Evolutionary conservation across 2,329 filamentous ascomycete genomes (phyloP).

Genomic region (Emergomyces orientalis): DNA sequence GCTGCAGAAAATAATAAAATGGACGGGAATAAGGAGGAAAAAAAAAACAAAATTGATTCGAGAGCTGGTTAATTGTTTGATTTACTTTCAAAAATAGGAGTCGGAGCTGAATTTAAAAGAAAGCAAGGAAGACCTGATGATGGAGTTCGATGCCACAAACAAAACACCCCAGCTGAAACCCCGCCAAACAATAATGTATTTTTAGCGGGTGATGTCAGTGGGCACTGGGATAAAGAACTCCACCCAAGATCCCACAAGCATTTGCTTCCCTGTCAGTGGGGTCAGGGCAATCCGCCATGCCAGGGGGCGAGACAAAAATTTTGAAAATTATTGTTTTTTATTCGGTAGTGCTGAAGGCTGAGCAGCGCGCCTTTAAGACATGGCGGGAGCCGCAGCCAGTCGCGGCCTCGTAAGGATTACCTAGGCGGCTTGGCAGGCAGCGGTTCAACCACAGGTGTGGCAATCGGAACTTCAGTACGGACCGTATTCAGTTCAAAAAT

Average conservation of each 20-base stretch:
- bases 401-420: not conserved
- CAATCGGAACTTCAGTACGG: too few relatives aligned
- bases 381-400: not conserved
- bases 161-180: not conserved
- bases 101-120: not conserved
- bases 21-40: slow-evolving; percentile 13
- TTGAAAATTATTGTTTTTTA: not conserved
- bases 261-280: not conserved
- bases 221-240: not conserved
- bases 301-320: not conserved
- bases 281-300: not conserved
- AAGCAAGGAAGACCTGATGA: not conserved
- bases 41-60: slow-evolving; percentile 23
- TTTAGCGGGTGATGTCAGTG: slow-evolving; percentile 1
- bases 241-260: not conserved
- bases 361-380: not conserved
- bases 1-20: slow-evolving; percentile 29
- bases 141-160: not conserved
- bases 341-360: not conserved
- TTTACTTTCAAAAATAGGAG: not conserved
- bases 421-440: not conserved
- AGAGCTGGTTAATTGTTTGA: slow-evolving; percentile 4
- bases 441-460: not conserved
- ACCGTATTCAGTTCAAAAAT: not conserved
- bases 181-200: slow-evolving; percentile 7